Evolutionary conservation across 2,329 filamentous ascomycete species (phyloP), one percentile per base, ranked within the genome.

Genomic region (Colletotrichum neosansevieriae): DNA sequence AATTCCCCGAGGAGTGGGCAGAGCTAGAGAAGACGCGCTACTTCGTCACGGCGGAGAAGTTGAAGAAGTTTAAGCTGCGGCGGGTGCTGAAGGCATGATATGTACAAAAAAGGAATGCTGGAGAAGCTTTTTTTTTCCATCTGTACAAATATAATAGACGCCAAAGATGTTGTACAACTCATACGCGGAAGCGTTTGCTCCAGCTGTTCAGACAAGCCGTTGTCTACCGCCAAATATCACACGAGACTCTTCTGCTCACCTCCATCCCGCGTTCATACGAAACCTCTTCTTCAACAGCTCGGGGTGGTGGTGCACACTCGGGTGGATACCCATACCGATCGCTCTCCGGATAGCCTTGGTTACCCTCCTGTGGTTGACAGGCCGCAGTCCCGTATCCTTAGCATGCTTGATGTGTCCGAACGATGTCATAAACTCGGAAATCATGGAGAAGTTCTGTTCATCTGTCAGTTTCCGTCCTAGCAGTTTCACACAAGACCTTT

Each of bases 271-370:
- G 13, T 58, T 51, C 15, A 63, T 60, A 24, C 60, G n/a, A 17
- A 80, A 80, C 19, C 78, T 71, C 12, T 79, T 74, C 66, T 84
- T 82, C 72, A 97, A 78, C 65, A 97, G 84, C 79, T 97, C 92
- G 3, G 96, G 96, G 81, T 99, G 96, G 72, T 85, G 84, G 82
- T 99, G 93, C 63, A 97, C 91, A 78, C 91, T 97, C 24, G 96
- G 96, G 86, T 98, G 94, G 69, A 98, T 84, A 15, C 96, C 96
- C 76, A 98, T 86, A 1, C 94, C 96, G 74, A 98, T 91, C 19
- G 93, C 91, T 74, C 96, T 88, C 72, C 96, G 86, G 74, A 99
- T 92, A 60, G 97, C 95, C 84, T 97, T 98, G 70, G 95, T 92
- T 77, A 99, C 89, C 82, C 92, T 94, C 73, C 96, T 88, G 84